Evolutionary conservation across 2,329 filamentous ascomycete species (phyloP).

Genomic region (Tolypocladium cylindrosporum): DNA sequence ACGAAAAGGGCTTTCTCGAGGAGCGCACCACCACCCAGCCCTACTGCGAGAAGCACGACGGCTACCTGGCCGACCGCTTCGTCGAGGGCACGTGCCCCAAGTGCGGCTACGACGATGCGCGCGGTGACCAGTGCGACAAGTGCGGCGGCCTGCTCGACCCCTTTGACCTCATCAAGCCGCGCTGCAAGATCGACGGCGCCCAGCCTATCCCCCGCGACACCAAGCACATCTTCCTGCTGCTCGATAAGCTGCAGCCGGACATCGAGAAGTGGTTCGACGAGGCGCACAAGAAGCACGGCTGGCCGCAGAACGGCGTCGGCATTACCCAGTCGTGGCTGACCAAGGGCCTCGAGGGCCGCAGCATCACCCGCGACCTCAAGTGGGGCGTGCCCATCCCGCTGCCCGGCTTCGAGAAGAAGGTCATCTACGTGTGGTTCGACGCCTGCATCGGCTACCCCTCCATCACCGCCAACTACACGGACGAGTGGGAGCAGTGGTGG

Average conservation of each 20-base stretch:
- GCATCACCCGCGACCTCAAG: slow-evolving; percentile 85
- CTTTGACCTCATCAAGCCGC: slow-evolving; percentile 69
- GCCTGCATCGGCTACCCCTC: slow-evolving; percentile 93
- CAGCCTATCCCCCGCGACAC: slow-evolving; percentile 72
- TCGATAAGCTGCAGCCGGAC: slow-evolving; percentile 72
- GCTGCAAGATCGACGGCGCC: slow-evolving; percentile 83
- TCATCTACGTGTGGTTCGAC: slow-evolving; percentile 91
- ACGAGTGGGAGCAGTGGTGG: slow-evolving; percentile 92
- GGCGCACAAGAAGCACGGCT: slow-evolving; percentile 62
- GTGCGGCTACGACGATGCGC: slow-evolving; percentile 61
- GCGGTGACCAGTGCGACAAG: slow-evolving; percentile 66
- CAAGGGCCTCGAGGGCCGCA: slow-evolving; percentile 74
- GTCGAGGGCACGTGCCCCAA: slow-evolving; percentile 72
- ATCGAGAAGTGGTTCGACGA: slow-evolving; percentile 71
- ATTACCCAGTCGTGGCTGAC: slow-evolving; percentile 77
- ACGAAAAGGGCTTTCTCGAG: slow-evolving; percentile 79
- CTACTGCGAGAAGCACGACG: slow-evolving; percentile 70
- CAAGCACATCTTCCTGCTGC: slow-evolving; percentile 80
- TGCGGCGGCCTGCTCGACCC: slow-evolving; percentile 65
- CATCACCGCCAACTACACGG: slow-evolving; percentile 83
- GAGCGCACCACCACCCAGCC: slow-evolving; percentile 83
- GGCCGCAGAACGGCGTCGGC: slow-evolving; percentile 64
- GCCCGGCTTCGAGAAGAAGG: slow-evolving; percentile 48
- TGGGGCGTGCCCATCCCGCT: slow-evolving; percentile 63
- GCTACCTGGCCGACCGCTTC: slow-evolving; percentile 78